phyloP scores from a whole-genome alignment of 2,329 filamentous ascomycete species.

The Paradendryphiella salina region DNA sequence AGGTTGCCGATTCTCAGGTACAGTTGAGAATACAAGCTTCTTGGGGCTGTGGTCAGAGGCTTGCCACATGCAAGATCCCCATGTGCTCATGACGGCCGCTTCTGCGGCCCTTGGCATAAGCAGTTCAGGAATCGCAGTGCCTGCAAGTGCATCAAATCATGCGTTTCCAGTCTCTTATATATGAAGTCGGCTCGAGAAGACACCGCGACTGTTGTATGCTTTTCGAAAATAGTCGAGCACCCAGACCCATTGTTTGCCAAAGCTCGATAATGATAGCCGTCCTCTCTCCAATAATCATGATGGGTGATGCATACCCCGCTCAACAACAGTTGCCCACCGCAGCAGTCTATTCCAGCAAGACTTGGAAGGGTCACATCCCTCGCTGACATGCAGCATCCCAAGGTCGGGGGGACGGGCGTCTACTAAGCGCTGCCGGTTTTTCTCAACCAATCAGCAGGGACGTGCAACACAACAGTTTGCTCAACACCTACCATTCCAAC shows the following conservation, averaged over 20 bases:
- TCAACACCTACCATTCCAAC: background rate
- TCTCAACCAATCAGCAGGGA: conserved; percentile 13
- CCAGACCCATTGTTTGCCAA: background rate
- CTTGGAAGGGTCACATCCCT: background rate
- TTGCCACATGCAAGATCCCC: conserved; percentile 20
- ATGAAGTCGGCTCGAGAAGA: background rate
- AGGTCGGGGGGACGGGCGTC: conserved; percentile 10
- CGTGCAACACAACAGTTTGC: background rate
- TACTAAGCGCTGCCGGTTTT: conserved; percentile 18
- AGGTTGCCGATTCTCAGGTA: background rate
- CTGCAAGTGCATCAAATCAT: background rate
- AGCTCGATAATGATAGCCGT: background rate
- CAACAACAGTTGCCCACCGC: background rate
- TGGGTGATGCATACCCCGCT: conserved; percentile 4
- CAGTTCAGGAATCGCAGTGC: background rate
- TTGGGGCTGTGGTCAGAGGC: conserved; percentile 12
- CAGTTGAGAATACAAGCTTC: conserved; percentile 1
- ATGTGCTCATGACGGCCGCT: conserved; percentile 9
- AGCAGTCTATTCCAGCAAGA: background rate
- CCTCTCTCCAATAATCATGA: background rate
- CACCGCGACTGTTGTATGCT: background rate
- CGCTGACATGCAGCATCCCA: conserved; percentile 10
- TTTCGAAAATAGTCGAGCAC: background rate
- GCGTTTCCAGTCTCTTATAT: background rate
- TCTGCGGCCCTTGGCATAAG: conserved; percentile 14